Conservation (phyloP, 2,329 filamentous ascomycete species). For the Penicillium occitanis region DNA sequence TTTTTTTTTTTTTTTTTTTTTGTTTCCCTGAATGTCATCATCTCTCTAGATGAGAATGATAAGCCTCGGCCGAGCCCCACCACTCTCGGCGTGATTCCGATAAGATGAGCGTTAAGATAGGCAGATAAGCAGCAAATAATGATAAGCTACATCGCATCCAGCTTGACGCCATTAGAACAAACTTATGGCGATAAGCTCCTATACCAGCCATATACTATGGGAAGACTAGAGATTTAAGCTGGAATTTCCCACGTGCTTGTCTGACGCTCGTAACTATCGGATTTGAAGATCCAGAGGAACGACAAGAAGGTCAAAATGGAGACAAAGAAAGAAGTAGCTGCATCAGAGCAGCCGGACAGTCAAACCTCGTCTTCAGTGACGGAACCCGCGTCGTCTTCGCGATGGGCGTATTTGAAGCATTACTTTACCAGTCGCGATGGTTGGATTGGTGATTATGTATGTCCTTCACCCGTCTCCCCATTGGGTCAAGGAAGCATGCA, state of each 20-base stretch:
- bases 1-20: too few relatives aligned
- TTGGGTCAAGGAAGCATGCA: too few relatives aligned
- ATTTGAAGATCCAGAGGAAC: too few relatives aligned
- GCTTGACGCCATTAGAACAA: too few relatives aligned
- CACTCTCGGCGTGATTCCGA: not conserved
- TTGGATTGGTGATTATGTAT: constrained; percentile 51
- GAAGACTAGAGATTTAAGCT: not conserved
- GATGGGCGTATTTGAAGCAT: constrained; percentile 27
- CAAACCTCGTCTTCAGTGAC: not conserved
- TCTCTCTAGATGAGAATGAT: not conserved
- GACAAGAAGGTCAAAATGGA: not conserved
- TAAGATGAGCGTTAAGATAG: not conserved
- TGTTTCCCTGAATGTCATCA: not conserved
- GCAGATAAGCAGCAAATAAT: not conserved
- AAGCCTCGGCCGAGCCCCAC: constrained; percentile 11
- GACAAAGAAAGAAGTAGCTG: constrained; percentile 4
- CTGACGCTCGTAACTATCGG: not conserved
- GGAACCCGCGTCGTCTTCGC: constrained; percentile 8
- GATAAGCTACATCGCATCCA: not conserved
- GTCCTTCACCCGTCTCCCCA: not conserved
- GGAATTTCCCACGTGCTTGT: not conserved
- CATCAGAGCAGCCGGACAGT: constrained; percentile 2
- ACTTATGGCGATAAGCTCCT: not conserved
- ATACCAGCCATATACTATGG: not conserved
- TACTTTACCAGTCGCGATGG: constrained; percentile 40